Evolutionary conservation across 345 rosid species (phyloP).

Genomic region (Pseudoturritis turrita): DNA sequence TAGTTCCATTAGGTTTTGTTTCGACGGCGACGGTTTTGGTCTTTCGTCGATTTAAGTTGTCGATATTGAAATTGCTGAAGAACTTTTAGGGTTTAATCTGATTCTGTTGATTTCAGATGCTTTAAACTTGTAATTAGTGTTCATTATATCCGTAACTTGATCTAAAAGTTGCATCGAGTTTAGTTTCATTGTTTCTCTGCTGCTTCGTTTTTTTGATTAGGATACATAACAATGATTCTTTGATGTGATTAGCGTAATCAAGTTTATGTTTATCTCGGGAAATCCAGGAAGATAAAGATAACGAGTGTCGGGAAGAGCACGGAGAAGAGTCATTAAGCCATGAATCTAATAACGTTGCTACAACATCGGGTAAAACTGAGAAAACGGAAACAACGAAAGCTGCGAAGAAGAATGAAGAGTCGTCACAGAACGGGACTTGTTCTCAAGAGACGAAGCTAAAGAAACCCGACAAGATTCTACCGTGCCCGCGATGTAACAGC

Average conservation of each 20-base stretch:
- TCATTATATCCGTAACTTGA: background rate
- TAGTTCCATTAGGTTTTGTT: background rate
- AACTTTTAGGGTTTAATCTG: constrained; percentile 21
- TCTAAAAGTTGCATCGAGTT: background rate
- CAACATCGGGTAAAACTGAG: constrained; percentile 28
- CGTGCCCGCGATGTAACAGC: constrained; percentile 92
- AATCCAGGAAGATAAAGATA: constrained; percentile 27
- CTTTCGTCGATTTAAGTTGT: background rate
- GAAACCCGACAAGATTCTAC: constrained; percentile 82
- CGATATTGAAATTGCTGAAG: background rate
- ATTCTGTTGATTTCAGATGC: background rate
- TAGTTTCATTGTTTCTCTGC: background rate
- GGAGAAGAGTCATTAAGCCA: constrained; percentile 29
- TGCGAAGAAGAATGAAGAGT: constrained; percentile 40
- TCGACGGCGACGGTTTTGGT: background rate
- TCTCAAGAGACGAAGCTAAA: constrained; percentile 59
- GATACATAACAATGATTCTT: background rate
- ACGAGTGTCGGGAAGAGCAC: constrained; percentile 30
- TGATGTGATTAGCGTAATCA: background rate
- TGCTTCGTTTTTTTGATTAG: background rate
- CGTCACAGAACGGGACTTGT: constrained; percentile 40
- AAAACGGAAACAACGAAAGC: constrained; percentile 10
- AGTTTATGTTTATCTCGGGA: constrained; percentile 33
- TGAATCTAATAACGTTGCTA: constrained; percentile 17
- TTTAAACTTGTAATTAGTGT: background rate